A percentile compares a stretch with the other conserved stretches of the same genome.
Conservation (phyloP, 768 basidiomycete genomes). For the Russula dissimulans region DNA sequence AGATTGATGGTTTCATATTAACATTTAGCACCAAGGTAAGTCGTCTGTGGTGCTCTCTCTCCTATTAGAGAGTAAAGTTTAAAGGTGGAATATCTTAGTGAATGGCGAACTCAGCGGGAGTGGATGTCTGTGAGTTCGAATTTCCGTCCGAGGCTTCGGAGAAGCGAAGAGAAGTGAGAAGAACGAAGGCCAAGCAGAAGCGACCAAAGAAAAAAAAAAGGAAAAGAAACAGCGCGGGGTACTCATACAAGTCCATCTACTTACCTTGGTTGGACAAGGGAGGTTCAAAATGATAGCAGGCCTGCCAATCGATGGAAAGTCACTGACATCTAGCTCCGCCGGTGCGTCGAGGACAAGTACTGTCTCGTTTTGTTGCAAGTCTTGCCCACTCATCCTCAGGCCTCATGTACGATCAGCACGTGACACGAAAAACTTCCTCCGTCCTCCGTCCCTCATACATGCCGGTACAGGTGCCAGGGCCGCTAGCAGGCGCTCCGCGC, state of each 20-base stretch:
- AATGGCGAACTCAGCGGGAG: neutral
- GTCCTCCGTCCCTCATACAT: no score
- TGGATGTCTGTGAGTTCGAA: neutral
- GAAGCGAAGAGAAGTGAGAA: neutral
- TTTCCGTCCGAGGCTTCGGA: neutral
- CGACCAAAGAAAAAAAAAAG: neutral
- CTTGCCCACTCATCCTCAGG: no score
- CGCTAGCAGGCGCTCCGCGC: no score
- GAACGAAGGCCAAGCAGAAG: neutral
- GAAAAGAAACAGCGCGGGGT: neutral
- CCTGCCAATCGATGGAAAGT: conserved; percentile 1
- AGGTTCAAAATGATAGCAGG: neutral
- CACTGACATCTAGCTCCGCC: neutral
- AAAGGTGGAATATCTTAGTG: neutral
- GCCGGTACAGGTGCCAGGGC: no score
- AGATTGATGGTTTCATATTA: neutral
- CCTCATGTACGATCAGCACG: neutral
- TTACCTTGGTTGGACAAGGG: conserved; percentile 1
- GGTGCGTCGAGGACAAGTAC: neutral
- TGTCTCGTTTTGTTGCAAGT: neutral
- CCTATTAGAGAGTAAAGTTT: neutral
- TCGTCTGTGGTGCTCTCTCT: neutral
- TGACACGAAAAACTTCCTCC: neutral
- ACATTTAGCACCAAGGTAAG: neutral
- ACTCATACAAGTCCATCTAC: neutral